Percentiles rank a stretch among this genome's conserved stretches.
Evolutionary conservation across 2,329 filamentous ascomycete genomes (phyloP).

Genomic region (Septoria petroselini): DNA sequence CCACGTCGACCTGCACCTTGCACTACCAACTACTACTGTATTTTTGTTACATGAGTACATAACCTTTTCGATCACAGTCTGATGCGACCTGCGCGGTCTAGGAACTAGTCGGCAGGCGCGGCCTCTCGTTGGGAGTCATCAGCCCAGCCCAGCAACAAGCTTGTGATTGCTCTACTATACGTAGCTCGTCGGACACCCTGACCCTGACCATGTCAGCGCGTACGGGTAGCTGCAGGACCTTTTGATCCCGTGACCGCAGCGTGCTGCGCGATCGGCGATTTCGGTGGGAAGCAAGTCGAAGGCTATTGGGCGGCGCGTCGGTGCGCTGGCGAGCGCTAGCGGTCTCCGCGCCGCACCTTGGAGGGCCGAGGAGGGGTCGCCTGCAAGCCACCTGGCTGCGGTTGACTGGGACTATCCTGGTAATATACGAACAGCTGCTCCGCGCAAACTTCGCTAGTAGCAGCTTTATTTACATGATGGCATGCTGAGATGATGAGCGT

Average conservation of each 20-base stretch:
- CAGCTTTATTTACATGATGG: not conserved
- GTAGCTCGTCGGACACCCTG: not conserved
- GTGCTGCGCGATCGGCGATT: slow-evolving; percentile 10
- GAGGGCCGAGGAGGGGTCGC: slow-evolving; percentile 1
- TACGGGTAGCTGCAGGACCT: slow-evolving; percentile 13
- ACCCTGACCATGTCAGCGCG: slow-evolving; percentile 4
- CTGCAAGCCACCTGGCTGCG: slow-evolving; percentile 1
- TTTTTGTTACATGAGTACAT: too few relatives aligned
- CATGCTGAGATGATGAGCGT: too few relatives aligned
- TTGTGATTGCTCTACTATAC: too few relatives aligned
- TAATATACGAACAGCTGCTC: not conserved
- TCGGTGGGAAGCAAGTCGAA: too few relatives aligned
- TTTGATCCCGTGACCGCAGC: slow-evolving; percentile 8
- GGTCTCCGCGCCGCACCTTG: slow-evolving; percentile 17
- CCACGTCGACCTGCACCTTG: slow-evolving; percentile 9
- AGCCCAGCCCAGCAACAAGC: not conserved
- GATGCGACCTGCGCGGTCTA: too few relatives aligned
- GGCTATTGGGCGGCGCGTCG: too few relatives aligned
- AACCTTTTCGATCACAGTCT: too few relatives aligned
- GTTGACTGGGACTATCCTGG: slow-evolving; percentile 4
- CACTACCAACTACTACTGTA: slow-evolving; percentile 4
- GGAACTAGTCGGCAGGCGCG: slow-evolving; percentile 6
- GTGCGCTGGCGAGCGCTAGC: slow-evolving; percentile 2
- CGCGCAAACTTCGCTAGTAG: not conserved
- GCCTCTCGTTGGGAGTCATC: slow-evolving; percentile 9